phyloP scores from a whole-genome alignment of 192 early-diverging fungal genomes.

The Coemansia reversa region DNA sequence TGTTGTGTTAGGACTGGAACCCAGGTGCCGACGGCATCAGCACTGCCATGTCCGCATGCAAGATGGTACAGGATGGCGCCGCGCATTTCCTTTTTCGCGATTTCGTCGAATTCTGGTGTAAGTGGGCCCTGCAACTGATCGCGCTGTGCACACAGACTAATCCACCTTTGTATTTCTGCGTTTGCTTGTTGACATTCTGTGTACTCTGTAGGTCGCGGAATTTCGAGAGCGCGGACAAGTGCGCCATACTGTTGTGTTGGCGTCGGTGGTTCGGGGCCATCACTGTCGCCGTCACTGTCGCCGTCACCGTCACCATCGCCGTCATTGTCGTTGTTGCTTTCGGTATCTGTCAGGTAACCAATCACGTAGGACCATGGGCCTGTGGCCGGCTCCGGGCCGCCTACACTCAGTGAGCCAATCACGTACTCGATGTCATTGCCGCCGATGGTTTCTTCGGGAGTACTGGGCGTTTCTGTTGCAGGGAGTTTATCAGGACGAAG shows the following conservation, averaged over 20 bases:
- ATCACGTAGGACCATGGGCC: too few relatives aligned
- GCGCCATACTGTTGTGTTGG: background rate
- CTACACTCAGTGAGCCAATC: too few relatives aligned
- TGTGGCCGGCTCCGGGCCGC: too few relatives aligned
- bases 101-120: conserved; percentile 2
- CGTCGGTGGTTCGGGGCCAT: background rate
- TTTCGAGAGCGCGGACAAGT: background rate
- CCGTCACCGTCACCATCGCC: background rate
- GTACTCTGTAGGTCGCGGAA: background rate
- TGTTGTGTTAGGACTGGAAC: too few relatives aligned
- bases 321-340: too few relatives aligned
- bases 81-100: background rate
- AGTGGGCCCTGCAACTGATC: too few relatives aligned
- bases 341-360: background rate
- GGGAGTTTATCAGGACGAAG: background rate
- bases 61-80: conserved; percentile 3
- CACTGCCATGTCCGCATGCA: conserved; percentile 3
- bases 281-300: background rate
- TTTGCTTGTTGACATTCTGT: too few relatives aligned
- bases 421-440: conserved; percentile 8
- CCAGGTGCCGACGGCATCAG: too few relatives aligned
- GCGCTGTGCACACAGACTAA: too few relatives aligned
- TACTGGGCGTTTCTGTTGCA: background rate
- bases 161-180: too few relatives aligned
- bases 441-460: background rate